Percentiles rank a stretch among this genome's conserved stretches.
phyloP scores from a whole-genome alignment of 2,329 filamentous ascomycete genomes.

The Fusarium drepaniforme region DNA sequence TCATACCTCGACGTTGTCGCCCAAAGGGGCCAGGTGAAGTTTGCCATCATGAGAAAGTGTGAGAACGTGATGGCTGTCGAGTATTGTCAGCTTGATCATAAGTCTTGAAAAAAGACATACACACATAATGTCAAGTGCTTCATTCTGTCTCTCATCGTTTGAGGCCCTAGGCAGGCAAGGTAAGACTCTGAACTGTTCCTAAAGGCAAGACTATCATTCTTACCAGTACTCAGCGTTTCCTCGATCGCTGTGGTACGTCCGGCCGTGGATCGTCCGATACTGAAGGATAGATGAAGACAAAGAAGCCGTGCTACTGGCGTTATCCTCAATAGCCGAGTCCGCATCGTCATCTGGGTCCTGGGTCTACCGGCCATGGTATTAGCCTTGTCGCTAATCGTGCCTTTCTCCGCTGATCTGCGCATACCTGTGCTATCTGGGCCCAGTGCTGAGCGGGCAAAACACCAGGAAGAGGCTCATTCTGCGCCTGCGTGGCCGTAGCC shows the following conservation, averaged over 20 bases:
- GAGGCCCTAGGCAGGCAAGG: not conserved
- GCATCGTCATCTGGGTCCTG: not conserved
- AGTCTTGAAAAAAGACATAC: not conserved
- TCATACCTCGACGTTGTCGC: not conserved
- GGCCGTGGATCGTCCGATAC: slow-evolving; percentile 25
- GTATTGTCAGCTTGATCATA: not conserved
- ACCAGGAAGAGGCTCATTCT: not conserved
- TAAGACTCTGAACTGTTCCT: not conserved
- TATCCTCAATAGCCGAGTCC: slow-evolving; percentile 12
- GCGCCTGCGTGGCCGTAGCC: not conserved
- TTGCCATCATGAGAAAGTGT: slow-evolving; percentile 9
- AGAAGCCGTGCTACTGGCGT: slow-evolving; percentile 17
- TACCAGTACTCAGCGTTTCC: slow-evolving; percentile 26
- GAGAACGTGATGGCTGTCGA: slow-evolving; percentile 1
- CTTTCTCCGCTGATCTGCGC: not conserved
- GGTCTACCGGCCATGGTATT: not conserved
- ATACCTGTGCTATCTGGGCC: slow-evolving; percentile 5
- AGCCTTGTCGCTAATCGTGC: not conserved
- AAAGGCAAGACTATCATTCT: too few species aligned
- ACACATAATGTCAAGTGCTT: slow-evolving; percentile 10
- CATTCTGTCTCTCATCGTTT: slow-evolving; percentile 10
- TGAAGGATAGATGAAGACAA: slow-evolving; percentile 20
- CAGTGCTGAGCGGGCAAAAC: not conserved
- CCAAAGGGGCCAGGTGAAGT: slow-evolving; percentile 8
- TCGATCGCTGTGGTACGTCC: slow-evolving; percentile 21